These are phyloP conservation scores for Polyporus arcularius DNA, from an alignment of 768 basidiomycete genomes.

Conservation along the genomic window DNA sequence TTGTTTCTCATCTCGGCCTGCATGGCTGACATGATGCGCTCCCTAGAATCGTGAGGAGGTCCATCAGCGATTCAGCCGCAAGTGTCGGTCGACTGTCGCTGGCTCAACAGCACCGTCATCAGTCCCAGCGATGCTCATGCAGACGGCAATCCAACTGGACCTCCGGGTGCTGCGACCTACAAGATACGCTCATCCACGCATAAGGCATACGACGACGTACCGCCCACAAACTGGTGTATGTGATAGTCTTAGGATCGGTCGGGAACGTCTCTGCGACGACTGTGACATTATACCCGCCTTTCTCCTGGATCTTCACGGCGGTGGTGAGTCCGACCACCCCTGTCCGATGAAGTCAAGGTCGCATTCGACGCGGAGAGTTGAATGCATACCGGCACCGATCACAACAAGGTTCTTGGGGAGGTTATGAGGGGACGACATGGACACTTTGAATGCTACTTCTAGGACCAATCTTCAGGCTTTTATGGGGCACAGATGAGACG, in stretches of 20 bases:
- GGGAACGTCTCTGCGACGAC: constrained; percentile 74
- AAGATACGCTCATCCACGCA: too few relatives aligned
- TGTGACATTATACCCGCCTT: constrained; percentile 60
- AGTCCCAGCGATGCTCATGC: not conserved
- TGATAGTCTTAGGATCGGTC: constrained; percentile 69
- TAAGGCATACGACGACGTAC: constrained; percentile 41
- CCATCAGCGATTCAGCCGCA: not conserved
- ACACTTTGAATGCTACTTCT: not conserved
- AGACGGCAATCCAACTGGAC: not conserved
- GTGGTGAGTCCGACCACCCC: constrained; percentile 81
- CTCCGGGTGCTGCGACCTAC: too few relatives aligned
- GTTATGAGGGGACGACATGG: constrained; percentile 8
- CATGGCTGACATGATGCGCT: constrained; percentile 73
- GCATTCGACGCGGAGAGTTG: constrained; percentile 4
- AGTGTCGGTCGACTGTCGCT: too few relatives aligned
- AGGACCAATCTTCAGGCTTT: not conserved
- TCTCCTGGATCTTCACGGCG: constrained; percentile 68
- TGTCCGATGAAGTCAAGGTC: constrained; percentile 27
- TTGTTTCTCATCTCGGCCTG: constrained; percentile 51
- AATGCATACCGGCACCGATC: constrained; percentile 40
- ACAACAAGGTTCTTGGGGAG: constrained; percentile 35
- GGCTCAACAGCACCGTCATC: too few relatives aligned
- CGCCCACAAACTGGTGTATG: constrained; percentile 83
- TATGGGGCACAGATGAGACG: not conserved
- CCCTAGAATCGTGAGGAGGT: constrained; percentile 46